A percentile compares a stretch with the other conserved stretches of the same genome.
These are phyloP conservation scores for Sporothrix brunneoviolacea DNA, from an alignment of 2,329 filamentous ascomycete genomes.

Conservation along the genomic window DNA sequence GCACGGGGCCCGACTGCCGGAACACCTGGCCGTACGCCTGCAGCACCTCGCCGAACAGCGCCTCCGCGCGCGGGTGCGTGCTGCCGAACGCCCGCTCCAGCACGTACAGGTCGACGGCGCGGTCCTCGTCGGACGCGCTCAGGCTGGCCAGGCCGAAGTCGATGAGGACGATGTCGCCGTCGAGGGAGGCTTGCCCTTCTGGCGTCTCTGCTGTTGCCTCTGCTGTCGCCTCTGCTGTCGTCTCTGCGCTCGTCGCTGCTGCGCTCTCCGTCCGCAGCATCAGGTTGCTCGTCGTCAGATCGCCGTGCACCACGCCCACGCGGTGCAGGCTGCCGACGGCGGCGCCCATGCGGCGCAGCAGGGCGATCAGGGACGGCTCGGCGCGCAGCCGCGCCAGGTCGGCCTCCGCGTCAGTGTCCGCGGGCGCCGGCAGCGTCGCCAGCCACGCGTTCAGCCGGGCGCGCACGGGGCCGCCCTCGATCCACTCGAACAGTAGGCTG, in stretches of 20 bases:
- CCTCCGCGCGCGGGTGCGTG: constrained; percentile 82
- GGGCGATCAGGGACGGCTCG: constrained; percentile 40
- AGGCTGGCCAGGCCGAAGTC: constrained; percentile 89
- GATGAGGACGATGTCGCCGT: constrained; percentile 80
- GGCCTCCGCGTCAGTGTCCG: constrained; percentile 18
- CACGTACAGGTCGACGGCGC: constrained; percentile 93
- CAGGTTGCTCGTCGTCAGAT: constrained; percentile 95
- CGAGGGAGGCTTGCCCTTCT: constrained; percentile 30
- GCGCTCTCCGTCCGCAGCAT: constrained; percentile 64
- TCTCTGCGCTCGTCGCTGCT: constrained; percentile 13
- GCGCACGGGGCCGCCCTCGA: constrained; percentile 65
- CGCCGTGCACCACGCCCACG: constrained; percentile 85
- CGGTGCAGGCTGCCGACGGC: constrained; percentile 72
- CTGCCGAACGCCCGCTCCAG: constrained; percentile 90
- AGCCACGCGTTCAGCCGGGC: constrained; percentile 64
- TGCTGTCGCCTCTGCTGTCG: constrained; percentile 7
- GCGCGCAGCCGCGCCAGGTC: constrained; percentile 20
- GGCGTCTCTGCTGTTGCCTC: constrained; percentile 1
- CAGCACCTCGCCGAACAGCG: constrained; percentile 66
- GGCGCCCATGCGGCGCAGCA: constrained; percentile 65
- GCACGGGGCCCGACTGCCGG: constrained; percentile 65
- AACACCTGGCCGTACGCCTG: constrained; percentile 66
- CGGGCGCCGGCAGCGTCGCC: constrained; percentile 36
- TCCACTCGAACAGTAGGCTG: constrained; percentile 74
- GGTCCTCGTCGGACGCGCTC: constrained; percentile 78